Conservation (phyloP, 768 basidiomycete species). For the Pleurotus giganteus region DNA sequence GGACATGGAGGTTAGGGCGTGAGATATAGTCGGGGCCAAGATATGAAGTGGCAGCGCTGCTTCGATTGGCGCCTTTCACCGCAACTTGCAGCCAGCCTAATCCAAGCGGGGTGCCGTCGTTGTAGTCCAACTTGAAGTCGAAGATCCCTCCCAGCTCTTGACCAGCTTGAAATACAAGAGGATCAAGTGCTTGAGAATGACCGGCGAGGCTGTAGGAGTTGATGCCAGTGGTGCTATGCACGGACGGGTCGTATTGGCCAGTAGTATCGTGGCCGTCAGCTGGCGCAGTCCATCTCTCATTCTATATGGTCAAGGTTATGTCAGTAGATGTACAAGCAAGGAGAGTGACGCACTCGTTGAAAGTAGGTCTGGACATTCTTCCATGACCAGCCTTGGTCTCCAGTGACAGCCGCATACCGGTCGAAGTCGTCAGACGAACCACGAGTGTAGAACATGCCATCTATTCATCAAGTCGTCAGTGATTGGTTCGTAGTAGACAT, state of each 20-base stretch:
- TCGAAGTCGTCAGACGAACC: no score
- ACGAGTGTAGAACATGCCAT: conserved; percentile 24
- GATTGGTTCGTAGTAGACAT: not conserved
- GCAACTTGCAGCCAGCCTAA: conserved; percentile 22
- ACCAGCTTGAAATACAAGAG: conserved; percentile 20
- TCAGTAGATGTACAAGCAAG: not conserved
- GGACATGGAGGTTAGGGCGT: conserved; percentile 23
- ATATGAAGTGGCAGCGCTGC: conserved; percentile 24
- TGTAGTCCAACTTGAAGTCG: conserved; percentile 26
- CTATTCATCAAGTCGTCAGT: conserved; percentile 11
- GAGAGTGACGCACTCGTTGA: conserved; percentile 14
- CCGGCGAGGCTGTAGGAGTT: conserved; percentile 22
- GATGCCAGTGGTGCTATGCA: conserved; percentile 25
- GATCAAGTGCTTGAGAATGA: conserved; percentile 17
- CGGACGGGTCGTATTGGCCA: conserved; percentile 24
- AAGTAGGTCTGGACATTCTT: conserved; percentile 22
- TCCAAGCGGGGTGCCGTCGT: conserved; percentile 27
- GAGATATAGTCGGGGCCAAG: conserved; percentile 19
- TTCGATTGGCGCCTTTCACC: conserved; percentile 15
- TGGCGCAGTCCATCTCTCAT: conserved; percentile 24
- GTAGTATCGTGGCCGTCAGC: conserved; percentile 26
- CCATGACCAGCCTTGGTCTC: conserved; percentile 29
- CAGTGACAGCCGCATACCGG: conserved; percentile 20
- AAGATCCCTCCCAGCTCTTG: conserved; percentile 18
- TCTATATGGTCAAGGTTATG: conserved; percentile 17